These are phyloP conservation scores for Ceraceosorus guamensis DNA, from an alignment of 1,284 basidiomycete species.

Conservation along the genomic window DNA sequence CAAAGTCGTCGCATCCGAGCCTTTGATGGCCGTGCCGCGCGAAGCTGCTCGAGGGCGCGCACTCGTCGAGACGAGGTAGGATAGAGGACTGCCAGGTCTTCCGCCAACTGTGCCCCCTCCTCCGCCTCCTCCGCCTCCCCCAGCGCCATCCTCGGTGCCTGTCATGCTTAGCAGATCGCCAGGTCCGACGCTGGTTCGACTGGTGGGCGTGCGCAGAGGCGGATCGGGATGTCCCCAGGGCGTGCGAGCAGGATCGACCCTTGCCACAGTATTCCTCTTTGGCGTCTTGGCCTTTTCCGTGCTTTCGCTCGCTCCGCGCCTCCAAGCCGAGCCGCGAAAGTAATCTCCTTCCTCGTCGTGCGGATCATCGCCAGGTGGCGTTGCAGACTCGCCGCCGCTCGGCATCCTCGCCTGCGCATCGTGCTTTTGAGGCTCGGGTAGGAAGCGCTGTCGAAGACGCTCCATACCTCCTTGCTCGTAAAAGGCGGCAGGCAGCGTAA, in stretches of 20 bases:
- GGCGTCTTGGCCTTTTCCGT: too few species aligned
- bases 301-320: neutral
- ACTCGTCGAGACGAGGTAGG: slow-evolving; percentile 1
- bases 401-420: neutral
- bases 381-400: neutral
- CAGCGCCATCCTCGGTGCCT: slow-evolving; percentile 14
- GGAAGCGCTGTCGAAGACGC: slow-evolving; percentile 72
- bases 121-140: too few species aligned
- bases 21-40: neutral
- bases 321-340: slow-evolving; percentile 1
- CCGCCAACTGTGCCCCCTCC: neutral
- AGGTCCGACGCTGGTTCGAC: slow-evolving; percentile 46
- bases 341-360: neutral
- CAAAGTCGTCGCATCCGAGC: neutral
- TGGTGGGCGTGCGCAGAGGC: slow-evolving; percentile 37
- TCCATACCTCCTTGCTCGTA: slow-evolving; percentile 90
- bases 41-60: neutral
- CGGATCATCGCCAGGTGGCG: neutral
- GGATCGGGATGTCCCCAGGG: slow-evolving; percentile 39
- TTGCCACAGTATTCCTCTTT: too few species aligned
- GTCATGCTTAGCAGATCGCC: slow-evolving; percentile 56
- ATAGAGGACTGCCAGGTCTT: slow-evolving; percentile 1
- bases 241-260: slow-evolving; percentile 14
- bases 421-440: slow-evolving; percentile 22
- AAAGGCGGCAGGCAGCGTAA: slow-evolving; percentile 82